These are phyloP conservation scores for Wickerhamiella bombiphila DNA, from an alignment of 805 yeast species.

Conservation along the genomic window DNA sequence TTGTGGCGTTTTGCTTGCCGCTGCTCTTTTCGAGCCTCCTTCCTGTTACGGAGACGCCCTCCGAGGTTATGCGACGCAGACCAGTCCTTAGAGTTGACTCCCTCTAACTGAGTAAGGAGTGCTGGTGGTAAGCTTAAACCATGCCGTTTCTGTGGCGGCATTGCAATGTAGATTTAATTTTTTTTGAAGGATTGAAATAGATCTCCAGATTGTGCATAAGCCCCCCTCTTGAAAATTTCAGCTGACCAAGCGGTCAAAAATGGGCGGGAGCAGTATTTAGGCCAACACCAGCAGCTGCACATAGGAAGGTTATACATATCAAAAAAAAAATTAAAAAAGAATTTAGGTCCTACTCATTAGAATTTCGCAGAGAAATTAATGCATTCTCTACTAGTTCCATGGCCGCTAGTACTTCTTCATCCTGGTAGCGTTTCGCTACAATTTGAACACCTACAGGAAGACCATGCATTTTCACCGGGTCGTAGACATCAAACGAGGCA, in stretches of 20 bases:
- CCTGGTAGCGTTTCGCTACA: constrained; percentile 44
- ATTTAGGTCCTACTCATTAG: too few relatives aligned
- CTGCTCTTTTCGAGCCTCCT: constrained; percentile 14
- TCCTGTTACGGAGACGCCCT: constrained; percentile 11
- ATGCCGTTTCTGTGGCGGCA: too few relatives aligned
- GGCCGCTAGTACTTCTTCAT: constrained; percentile 42
- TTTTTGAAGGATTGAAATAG: too few relatives aligned
- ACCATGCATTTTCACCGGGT: constrained; percentile 30
- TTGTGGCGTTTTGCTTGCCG: constrained; percentile 11
- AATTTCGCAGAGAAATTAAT: too few relatives aligned
- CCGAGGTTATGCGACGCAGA: constrained; percentile 13
- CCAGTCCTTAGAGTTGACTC: constrained; percentile 14
- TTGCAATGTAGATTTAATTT: too few relatives aligned
- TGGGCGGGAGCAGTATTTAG: too few relatives aligned
- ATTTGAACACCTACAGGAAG: constrained; percentile 55
- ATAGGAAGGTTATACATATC: too few relatives aligned
- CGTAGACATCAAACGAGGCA: constrained; percentile 31
- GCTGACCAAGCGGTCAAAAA: too few relatives aligned
- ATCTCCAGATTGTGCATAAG: too few relatives aligned
- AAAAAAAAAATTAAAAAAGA: too few relatives aligned
- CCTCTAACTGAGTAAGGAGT: constrained; percentile 10
- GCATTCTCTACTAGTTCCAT: constrained; percentile 27
- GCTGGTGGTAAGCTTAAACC: constrained; percentile 11
- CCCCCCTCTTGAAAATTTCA: too few relatives aligned
- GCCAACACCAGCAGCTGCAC: too few relatives aligned